Conservation (phyloP, 176 grass and related monocot species). For the Bothriochloa decipiens region DNA sequence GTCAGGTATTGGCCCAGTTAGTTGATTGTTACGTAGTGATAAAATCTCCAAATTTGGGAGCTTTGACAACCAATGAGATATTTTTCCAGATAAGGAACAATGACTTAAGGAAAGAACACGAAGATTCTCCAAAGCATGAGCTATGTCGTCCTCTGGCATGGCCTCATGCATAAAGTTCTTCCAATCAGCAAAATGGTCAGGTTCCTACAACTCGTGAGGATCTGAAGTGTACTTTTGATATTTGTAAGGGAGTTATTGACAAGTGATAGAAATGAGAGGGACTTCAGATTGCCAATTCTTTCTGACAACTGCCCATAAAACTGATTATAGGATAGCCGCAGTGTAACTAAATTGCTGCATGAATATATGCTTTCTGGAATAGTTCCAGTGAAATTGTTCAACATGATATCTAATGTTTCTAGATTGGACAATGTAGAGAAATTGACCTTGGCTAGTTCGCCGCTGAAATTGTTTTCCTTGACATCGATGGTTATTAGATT, state of each 20-base stretch:
- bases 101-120: neutral
- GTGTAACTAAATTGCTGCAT: conserved; percentile 25
- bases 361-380: conserved; percentile 50
- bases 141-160: neutral
- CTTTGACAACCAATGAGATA: conserved; percentile 41
- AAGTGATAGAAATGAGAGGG: conserved; percentile 35
- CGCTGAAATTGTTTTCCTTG: conserved; percentile 17
- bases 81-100: conserved; percentile 24
- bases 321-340: conserved; percentile 19
- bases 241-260: conserved; percentile 18
- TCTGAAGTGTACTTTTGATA: conserved; percentile 35
- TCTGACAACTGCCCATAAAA: conserved; percentile 15
- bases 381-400: conserved; percentile 17
- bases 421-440: conserved; percentile 27
- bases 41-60: conserved; percentile 33
- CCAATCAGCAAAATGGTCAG: neutral
- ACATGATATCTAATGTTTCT: conserved; percentile 5
- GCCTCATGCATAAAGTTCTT: conserved; percentile 5
- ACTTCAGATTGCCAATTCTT: conserved; percentile 26
- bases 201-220: conserved; percentile 23
- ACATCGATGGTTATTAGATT: conserved; percentile 28
- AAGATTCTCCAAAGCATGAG: conserved; percentile 40
- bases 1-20: conserved; percentile 42
- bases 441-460: conserved; percentile 19
- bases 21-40: conserved; percentile 16